Evolutionary conservation across 805 yeast species (phyloP).

Genomic region (Hanseniaspora jakobsenii): DNA sequence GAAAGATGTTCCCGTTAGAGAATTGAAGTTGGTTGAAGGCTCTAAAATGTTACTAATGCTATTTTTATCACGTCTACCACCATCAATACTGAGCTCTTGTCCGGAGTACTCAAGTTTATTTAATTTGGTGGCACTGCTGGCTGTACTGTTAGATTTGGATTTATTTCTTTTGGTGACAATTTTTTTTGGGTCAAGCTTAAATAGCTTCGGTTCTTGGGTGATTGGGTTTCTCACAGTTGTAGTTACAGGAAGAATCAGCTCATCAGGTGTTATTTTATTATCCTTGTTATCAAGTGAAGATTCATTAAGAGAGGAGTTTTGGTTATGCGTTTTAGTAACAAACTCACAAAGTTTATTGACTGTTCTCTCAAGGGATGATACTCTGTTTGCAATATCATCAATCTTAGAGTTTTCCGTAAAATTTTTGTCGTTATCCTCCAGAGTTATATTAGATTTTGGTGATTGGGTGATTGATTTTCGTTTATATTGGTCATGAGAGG

Average conservation of each 20-base stretch:
- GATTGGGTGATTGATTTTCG: slow-evolving; percentile 11
- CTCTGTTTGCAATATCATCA: slow-evolving; percentile 10
- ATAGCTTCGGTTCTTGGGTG: slow-evolving; percentile 8
- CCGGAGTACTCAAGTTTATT: background rate
- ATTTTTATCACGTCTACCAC: background rate
- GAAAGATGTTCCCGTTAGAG: background rate
- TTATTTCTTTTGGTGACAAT: slow-evolving; percentile 3
- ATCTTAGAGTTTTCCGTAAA: background rate
- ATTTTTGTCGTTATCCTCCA: slow-evolving; percentile 5
- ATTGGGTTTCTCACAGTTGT: slow-evolving; percentile 13
- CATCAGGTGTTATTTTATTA: slow-evolving; percentile 16
- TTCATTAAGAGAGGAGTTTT: too few species aligned
- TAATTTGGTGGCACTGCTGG: background rate
- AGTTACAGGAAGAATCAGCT: slow-evolving; percentile 5
- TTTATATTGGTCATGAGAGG: background rate
- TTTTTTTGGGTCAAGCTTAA: slow-evolving; percentile 12
- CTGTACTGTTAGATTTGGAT: background rate
- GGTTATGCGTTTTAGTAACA: slow-evolving; percentile 22
- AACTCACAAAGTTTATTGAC: slow-evolving; percentile 22
- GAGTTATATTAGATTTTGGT: slow-evolving; percentile 8
- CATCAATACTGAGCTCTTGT: background rate
- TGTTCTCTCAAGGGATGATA: slow-evolving; percentile 7
- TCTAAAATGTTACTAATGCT: background rate
- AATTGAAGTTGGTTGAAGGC: background rate
- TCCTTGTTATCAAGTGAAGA: too few species aligned